Percentiles rank a stretch among this genome's conserved stretches.
phyloP scores from a whole-genome alignment of 2,329 filamentous ascomycete genomes.

The Alternaria longipes region DNA sequence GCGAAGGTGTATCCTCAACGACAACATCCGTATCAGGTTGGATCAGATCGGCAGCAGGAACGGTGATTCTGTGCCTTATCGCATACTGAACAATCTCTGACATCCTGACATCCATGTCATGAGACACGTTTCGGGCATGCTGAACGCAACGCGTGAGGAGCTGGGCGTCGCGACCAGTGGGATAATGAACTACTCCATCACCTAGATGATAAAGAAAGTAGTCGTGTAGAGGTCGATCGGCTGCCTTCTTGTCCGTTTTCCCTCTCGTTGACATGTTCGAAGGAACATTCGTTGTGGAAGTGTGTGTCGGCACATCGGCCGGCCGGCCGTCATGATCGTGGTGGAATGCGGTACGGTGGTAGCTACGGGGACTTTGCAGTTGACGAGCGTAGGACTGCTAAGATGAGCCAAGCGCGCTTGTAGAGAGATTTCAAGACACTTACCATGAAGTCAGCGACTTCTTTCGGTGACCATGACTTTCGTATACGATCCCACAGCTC shows the following conservation, averaged over 20 bases:
- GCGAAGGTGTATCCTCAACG: neutral
- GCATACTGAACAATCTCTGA: constrained; percentile 2
- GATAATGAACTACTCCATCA: neutral
- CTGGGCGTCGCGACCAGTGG: neutral
- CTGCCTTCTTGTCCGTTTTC: neutral
- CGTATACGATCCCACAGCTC: neutral
- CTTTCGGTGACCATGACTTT: neutral
- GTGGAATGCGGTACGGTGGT: neutral
- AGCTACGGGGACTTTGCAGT: neutral
- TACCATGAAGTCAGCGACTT: neutral
- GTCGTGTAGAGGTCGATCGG: neutral
- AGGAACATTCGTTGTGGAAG: neutral
- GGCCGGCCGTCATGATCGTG: neutral
- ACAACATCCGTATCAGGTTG: neutral
- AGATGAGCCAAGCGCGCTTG: neutral
- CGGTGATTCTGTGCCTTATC: neutral
- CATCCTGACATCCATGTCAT: neutral
- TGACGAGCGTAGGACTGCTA: neutral
- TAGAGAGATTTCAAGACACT: neutral
- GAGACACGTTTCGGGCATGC: neutral
- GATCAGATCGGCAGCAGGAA: constrained; percentile 1
- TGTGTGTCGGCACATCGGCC: neutral
- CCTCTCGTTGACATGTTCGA: constrained; percentile 1
- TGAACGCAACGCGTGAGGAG: neutral
- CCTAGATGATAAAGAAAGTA: constrained; percentile 3